Percentiles rank a stretch among this genome's conserved stretches.
Evolutionary conservation across 495 filamentous ascomycete species (phyloP).

Genomic region (Penicillium coprophilum): DNA sequence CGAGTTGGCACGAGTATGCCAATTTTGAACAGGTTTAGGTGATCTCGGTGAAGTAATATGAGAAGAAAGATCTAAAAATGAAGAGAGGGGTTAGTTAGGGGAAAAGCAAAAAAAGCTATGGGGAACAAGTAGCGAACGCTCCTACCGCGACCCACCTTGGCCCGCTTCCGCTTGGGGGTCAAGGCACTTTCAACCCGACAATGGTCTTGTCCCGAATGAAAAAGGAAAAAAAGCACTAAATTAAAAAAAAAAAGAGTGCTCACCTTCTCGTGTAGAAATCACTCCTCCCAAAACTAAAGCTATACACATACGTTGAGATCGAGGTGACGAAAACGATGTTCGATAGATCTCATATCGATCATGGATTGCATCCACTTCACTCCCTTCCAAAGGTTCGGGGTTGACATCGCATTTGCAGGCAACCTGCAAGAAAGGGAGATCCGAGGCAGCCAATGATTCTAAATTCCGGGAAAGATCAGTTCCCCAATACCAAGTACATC

Average conservation of each 20-base stretch:
- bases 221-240: not conserved
- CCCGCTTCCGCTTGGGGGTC: constrained; percentile 24
- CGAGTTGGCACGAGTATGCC: constrained; percentile 40
- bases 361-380: constrained; percentile 50
- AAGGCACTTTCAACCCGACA: constrained; percentile 18
- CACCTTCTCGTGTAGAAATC: constrained; percentile 63
- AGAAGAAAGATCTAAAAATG: constrained; percentile 1
- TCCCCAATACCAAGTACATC: not conserved
- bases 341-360: constrained; percentile 68
- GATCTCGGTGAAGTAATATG: constrained; percentile 21
- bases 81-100: constrained; percentile 15
- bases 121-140: constrained; percentile 34
- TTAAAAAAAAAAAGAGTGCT: constrained; percentile 37
- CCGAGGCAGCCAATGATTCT: constrained; percentile 69
- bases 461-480: constrained; percentile 7
- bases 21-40: constrained; percentile 30
- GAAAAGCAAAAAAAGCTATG: constrained; percentile 1
- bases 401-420: constrained; percentile 85
- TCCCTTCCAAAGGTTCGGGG: constrained; percentile 25
- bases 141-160: constrained; percentile 37
- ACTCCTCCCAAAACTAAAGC: constrained; percentile 71
- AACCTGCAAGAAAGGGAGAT: constrained; percentile 72
- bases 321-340: constrained; percentile 66
- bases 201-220: constrained; percentile 11
- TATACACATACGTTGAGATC: constrained; percentile 75